A percentile compares a stretch with the other conserved stretches of the same genome.
phyloP scores from a whole-genome alignment of 2,329 filamentous ascomycete genomes.

The Cryphonectria radicalis region DNA sequence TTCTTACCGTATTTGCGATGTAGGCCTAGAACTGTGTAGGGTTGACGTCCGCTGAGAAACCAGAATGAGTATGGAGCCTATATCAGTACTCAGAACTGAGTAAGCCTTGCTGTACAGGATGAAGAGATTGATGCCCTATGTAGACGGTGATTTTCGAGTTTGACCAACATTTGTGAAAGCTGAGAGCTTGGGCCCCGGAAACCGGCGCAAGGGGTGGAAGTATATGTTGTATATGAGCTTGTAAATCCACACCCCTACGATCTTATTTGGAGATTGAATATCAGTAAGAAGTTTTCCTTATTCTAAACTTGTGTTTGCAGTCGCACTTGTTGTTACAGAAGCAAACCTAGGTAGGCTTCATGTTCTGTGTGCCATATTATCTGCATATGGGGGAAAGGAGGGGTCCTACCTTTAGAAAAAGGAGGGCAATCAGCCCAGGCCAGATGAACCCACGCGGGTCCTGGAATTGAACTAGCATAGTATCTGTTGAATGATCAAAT shows the following conservation, averaged over 20 bases:
- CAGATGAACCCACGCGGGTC: not conserved
- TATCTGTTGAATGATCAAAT: too few species aligned
- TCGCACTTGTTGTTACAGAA: not conserved
- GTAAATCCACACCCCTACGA: not conserved
- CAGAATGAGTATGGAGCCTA: conserved; percentile 16
- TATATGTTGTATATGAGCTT: conserved; percentile 1
- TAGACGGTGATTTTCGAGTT: not conserved
- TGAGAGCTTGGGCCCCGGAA: not conserved
- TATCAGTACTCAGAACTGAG: too few species aligned
- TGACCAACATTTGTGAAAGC: not conserved
- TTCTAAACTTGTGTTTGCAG: not conserved
- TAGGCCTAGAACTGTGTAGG: conserved; percentile 15
- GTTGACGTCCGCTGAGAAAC: conserved; percentile 18
- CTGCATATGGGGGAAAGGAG: not conserved
- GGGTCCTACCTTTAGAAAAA: not conserved
- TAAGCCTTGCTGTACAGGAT: too few species aligned
- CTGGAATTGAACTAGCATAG: not conserved
- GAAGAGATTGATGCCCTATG: not conserved
- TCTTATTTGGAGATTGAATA: not conserved
- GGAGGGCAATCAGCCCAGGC: not conserved
- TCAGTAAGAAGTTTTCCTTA: not conserved
- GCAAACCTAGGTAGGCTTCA: too few species aligned
- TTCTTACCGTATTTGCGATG: conserved; percentile 18
- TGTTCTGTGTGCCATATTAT: not conserved
- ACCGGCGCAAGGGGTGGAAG: not conserved